Evolutionary conservation across 2,329 filamentous ascomycete species (phyloP).

Genomic region (Paramyrothecium roridum): DNA sequence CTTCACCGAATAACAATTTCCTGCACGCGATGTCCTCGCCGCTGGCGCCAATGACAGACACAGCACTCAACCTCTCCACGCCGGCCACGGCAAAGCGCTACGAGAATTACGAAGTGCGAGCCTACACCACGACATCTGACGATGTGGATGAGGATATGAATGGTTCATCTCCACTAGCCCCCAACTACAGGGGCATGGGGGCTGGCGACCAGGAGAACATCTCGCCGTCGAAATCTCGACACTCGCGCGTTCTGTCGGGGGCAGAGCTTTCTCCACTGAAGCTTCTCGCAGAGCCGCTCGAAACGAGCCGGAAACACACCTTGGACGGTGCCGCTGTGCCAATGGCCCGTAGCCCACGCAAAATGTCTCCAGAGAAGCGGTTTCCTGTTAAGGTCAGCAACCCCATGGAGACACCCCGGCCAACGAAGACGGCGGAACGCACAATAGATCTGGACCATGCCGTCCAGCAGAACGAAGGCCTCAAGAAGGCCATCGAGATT

Average conservation of each 20-base stretch:
- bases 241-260: conserved; percentile 55
- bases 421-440: conserved; percentile 25
- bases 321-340: conserved; percentile 21
- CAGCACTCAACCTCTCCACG: conserved; percentile 21
- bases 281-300: conserved; percentile 41
- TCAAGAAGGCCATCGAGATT: conserved; percentile 59
- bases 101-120: conserved; percentile 19
- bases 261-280: conserved; percentile 56
- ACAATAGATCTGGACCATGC: conserved; percentile 50
- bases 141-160: conserved; percentile 8
- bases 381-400: conserved; percentile 58
- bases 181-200: conserved; percentile 26
- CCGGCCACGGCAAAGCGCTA: conserved; percentile 13
- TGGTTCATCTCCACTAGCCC: conserved; percentile 22
- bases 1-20: conserved; percentile 3
- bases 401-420: conserved; percentile 15
- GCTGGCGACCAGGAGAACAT: conserved; percentile 41
- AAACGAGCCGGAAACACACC: conserved; percentile 15
- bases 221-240: conserved; percentile 43
- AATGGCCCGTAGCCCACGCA: conserved; percentile 41
- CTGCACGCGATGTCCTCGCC: conserved; percentile 20
- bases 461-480: conserved; percentile 50
- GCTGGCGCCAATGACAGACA: conserved; percentile 18
- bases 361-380: conserved; percentile 50
- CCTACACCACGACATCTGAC: conserved; percentile 11